Percentiles rank a stretch among this genome's conserved stretches.
These are phyloP conservation scores for Coemansia sp. DNA, from an alignment of 192 early-diverging fungal genomes.

Conservation along the genomic window DNA sequence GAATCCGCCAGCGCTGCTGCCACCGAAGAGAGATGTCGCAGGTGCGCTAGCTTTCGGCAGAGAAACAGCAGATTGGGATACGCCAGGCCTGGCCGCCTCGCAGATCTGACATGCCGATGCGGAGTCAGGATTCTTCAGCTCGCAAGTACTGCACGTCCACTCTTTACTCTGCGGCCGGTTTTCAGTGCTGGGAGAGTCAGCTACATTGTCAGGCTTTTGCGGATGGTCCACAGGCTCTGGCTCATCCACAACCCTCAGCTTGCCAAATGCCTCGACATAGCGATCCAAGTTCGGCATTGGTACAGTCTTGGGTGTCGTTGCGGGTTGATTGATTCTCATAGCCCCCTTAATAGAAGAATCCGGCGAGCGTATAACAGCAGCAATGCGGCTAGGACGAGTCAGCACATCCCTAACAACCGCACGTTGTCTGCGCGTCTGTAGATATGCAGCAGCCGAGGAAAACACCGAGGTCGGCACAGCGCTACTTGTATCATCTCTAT, in stretches of 20 bases:
- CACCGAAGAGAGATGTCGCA: neutral
- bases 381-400: slow-evolving; percentile 24
- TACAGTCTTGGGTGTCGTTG: neutral
- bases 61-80: neutral
- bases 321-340: no score
- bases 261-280: slow-evolving; percentile 47
- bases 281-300: slow-evolving; percentile 50
- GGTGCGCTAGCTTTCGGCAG: neutral
- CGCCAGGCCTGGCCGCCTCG: slow-evolving; percentile 28
- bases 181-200: no score
- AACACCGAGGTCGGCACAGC: slow-evolving; percentile 10
- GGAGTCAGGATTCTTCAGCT: slow-evolving; percentile 13
- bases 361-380: slow-evolving; percentile 19
- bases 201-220: no score
- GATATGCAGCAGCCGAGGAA: slow-evolving; percentile 21
- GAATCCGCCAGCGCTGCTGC: slow-evolving; percentile 14
- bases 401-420: slow-evolving; percentile 30
- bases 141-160: slow-evolving; percentile 31
- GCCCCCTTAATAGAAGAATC: slow-evolving; percentile 6
- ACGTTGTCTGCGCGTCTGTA: slow-evolving; percentile 31
- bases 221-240: neutral
- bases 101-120: slow-evolving; percentile 23
- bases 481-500: neutral
- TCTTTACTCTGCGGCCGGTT: neutral
- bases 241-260: slow-evolving; percentile 25